phyloP scores from a whole-genome alignment of 208 protist species.

The Herpetomonas tarakana region DNA sequence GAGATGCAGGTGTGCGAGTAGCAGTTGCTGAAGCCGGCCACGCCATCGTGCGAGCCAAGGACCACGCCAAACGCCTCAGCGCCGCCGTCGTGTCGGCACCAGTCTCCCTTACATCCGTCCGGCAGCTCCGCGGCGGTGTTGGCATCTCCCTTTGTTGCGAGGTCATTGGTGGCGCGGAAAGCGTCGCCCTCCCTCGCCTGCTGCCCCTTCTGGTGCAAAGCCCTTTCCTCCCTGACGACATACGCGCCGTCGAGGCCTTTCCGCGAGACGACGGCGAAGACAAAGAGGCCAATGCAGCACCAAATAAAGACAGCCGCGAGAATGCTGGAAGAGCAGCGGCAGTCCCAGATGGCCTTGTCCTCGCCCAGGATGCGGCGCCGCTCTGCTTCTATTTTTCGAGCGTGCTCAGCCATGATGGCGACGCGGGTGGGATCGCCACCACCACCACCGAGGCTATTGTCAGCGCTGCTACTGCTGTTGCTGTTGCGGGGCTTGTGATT shows the following conservation, averaged over 20 bases:
- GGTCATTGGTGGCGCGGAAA: background rate
- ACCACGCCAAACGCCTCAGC: slow-evolving; percentile 29
- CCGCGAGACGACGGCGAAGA: background rate
- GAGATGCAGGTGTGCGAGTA: slow-evolving; percentile 35
- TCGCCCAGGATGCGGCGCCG: background rate
- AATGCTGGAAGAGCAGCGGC: slow-evolving; percentile 7
- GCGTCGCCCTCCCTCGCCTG: background rate
- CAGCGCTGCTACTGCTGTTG: background rate
- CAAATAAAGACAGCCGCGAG: slow-evolving; percentile 9
- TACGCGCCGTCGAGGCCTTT: background rate
- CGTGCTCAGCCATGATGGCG: slow-evolving; percentile 7
- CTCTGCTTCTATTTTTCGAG: background rate
- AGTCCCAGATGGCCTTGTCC: slow-evolving; percentile 6
- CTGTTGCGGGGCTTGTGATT: background rate
- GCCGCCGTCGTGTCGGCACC: slow-evolving; percentile 9
- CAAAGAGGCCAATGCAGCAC: slow-evolving; percentile 5
- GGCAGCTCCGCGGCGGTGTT: background rate
- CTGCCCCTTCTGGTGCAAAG: background rate
- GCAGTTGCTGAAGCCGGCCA: slow-evolving; percentile 74
- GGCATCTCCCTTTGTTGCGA: too few relatives aligned
- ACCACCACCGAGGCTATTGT: background rate
- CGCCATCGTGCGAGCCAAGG: slow-evolving; percentile 41
- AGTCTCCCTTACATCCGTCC: slow-evolving; percentile 1
- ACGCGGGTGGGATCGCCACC: background rate
- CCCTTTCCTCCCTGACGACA: too few relatives aligned